Conservation (phyloP, 225 moss, liverwort and hornwort species). For the Anthoceros angustus region DNA sequence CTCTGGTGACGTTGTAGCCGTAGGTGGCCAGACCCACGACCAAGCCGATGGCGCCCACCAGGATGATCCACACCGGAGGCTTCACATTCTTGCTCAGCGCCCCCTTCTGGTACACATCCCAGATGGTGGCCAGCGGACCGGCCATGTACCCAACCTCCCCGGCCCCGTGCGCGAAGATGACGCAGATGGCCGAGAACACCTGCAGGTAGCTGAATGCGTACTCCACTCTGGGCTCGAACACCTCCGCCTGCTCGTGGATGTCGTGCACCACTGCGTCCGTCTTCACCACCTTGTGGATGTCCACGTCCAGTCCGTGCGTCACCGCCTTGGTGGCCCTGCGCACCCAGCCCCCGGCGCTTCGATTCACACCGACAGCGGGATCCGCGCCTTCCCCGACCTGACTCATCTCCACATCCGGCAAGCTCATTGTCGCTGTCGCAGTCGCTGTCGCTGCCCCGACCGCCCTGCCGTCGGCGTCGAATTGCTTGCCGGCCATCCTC, state of each 20-base stretch:
- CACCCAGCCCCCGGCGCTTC: constrained; percentile 7
- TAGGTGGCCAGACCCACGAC: constrained; percentile 41
- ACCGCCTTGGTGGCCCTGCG: constrained; percentile 18
- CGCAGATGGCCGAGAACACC: constrained; percentile 56
- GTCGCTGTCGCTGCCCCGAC: background rate
- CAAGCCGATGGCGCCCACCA: constrained; percentile 38
- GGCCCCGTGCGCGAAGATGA: constrained; percentile 55
- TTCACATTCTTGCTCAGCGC: constrained; percentile 22
- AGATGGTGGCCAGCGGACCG: constrained; percentile 46
- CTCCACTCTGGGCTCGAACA: constrained; percentile 51
- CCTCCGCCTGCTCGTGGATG: constrained; percentile 43
- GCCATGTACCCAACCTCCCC: constrained; percentile 67
- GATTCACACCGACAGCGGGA: no score
- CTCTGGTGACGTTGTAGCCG: constrained; percentile 52
- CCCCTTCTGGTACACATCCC: constrained; percentile 39
- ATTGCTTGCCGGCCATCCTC: constrained; percentile 27
- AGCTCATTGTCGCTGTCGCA: constrained; percentile 13
- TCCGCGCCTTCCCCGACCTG: background rate
- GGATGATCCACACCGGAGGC: constrained; percentile 41
- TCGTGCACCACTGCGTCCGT: constrained; percentile 30
- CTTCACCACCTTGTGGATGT: constrained; percentile 40
- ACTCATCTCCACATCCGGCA: background rate
- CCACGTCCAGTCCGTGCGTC: constrained; percentile 54
- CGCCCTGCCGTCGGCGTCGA: constrained; percentile 16
- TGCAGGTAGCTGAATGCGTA: constrained; percentile 49